phyloP scores from a whole-genome alignment of 495 filamentous ascomycete species.

The Hamigera avellanea region DNA sequence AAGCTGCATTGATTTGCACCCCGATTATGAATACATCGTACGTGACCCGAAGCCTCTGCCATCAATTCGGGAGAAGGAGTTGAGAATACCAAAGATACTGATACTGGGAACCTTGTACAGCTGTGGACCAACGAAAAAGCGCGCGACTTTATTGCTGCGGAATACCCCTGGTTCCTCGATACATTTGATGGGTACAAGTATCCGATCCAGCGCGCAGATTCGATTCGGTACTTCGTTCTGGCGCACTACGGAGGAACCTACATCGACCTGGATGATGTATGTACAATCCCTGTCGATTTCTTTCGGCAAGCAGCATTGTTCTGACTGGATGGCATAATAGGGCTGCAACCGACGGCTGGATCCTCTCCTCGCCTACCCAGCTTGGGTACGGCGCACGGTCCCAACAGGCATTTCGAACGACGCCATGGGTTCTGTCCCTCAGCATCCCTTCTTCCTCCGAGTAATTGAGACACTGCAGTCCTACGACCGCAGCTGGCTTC shows the following conservation, averaged over 20 bases:
- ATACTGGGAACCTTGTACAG: slow-evolving; percentile 23
- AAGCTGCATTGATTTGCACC: slow-evolving; percentile 64
- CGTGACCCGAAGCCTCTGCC: no score
- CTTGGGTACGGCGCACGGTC: slow-evolving; percentile 69
- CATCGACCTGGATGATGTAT: slow-evolving; percentile 78
- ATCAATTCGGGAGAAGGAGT: no score
- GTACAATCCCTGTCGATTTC: slow-evolving; percentile 13
- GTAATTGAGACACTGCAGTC: slow-evolving; percentile 57
- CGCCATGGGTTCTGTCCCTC: slow-evolving; percentile 68
- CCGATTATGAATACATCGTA: slow-evolving; percentile 75
- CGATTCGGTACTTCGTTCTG: slow-evolving; percentile 82
- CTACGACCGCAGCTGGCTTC: slow-evolving; percentile 65
- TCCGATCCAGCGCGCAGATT: slow-evolving; percentile 77
- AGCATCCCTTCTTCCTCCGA: slow-evolving; percentile 72
- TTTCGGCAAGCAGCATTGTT: not conserved
- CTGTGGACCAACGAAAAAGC: slow-evolving; percentile 79
- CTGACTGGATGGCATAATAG: slow-evolving; percentile 21
- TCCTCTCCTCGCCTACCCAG: slow-evolving; percentile 67
- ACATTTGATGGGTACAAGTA: slow-evolving; percentile 74
- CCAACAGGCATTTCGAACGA: slow-evolving; percentile 88
- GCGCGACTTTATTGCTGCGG: slow-evolving; percentile 59
- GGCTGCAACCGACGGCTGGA: slow-evolving; percentile 76
- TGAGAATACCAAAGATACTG: slow-evolving; percentile 10
- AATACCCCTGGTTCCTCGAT: slow-evolving; percentile 80
- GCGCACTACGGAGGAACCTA: slow-evolving; percentile 78